phyloP scores from a whole-genome alignment of 2,329 filamentous ascomycete species.

The Fusarium coicis region DNA sequence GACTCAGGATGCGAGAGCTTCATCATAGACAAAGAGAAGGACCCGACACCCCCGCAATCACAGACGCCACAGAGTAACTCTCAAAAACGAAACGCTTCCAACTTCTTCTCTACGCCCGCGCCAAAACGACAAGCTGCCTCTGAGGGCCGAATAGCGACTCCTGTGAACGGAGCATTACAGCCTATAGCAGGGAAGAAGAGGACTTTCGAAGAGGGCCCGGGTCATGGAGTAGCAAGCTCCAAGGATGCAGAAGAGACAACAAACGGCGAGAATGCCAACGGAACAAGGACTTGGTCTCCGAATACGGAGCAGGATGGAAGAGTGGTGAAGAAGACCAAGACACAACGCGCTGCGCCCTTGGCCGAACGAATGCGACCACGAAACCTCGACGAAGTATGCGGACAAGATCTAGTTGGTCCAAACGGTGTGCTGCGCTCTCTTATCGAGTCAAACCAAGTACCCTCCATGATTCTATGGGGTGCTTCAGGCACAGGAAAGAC shows the following conservation, averaged over 20 bases:
- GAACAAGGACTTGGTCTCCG: conserved; percentile 3
- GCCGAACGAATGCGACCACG: conserved; percentile 93
- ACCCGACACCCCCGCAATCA: conserved; percentile 46
- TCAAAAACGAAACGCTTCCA: conserved; percentile 66
- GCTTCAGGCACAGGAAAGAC: conserved; percentile 85
- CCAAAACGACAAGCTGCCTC: conserved; percentile 62
- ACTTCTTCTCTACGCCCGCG: conserved; percentile 71
- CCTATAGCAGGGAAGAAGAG: conserved; percentile 59
- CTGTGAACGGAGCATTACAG: conserved; percentile 48
- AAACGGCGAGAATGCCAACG: conserved; percentile 16
- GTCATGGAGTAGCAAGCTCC: conserved; percentile 39
- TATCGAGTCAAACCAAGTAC: conserved; percentile 86
- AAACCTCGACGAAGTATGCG: conserved; percentile 85
- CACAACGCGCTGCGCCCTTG: conserved; percentile 79
- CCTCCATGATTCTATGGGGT: conserved; percentile 96
- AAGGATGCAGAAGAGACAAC: conserved; percentile 4
- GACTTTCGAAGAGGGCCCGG: conserved; percentile 65
- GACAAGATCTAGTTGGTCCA: conserved; percentile 89
- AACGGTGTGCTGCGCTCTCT: conserved; percentile 86
- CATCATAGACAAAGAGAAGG: conserved; percentile 64
- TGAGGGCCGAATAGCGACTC: conserved; percentile 47
- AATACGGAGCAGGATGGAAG: conserved; percentile 50
- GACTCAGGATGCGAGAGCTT: conserved; percentile 82
- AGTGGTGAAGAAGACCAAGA: conserved; percentile 73
- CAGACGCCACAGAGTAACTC: conserved; percentile 50